phyloP scores from a whole-genome alignment of 169 alveolate genomes.

The Cryptosporidium bovis region DNA sequence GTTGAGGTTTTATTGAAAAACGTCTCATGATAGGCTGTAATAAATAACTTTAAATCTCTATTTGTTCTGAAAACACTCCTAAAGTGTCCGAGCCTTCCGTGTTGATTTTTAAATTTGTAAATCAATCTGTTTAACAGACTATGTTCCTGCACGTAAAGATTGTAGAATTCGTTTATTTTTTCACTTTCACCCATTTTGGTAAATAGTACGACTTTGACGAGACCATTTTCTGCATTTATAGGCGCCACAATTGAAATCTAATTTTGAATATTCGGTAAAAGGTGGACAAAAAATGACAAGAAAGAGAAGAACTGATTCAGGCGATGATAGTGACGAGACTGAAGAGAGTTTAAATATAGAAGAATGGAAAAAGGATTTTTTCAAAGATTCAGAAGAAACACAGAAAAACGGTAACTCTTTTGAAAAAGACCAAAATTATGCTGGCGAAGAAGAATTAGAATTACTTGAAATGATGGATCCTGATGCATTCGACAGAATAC shows the following conservation, averaged over 20 bases:
- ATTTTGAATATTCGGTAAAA: background rate
- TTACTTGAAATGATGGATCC: conserved; percentile 35
- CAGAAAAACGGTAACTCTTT: background rate
- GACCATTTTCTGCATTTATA: too few species aligned
- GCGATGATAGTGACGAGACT: too few species aligned
- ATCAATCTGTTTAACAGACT: conserved; percentile 15
- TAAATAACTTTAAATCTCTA: conserved; percentile 31
- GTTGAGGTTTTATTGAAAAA: conserved; percentile 13
- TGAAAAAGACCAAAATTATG: background rate
- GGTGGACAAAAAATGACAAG: too few species aligned
- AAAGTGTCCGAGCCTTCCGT: conserved; percentile 56
- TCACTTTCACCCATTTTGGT: background rate
- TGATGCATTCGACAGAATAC: conserved; percentile 47
- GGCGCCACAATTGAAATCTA: conserved; percentile 19
- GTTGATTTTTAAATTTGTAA: conserved; percentile 70
- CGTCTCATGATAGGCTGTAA: conserved; percentile 26
- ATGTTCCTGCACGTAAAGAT: conserved; percentile 21
- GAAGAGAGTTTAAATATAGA: conserved; percentile 1
- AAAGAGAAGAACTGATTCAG: too few species aligned
- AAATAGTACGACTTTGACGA: too few species aligned
- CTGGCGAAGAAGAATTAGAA: conserved; percentile 1
- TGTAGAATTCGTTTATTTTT: conserved; percentile 1
- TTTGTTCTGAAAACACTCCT: conserved; percentile 30
- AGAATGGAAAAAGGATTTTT: conserved; percentile 45
- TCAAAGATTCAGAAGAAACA: background rate